Conservation (phyloP, 2,329 filamentous ascomycete genomes). For the Cordyceps farinosa region DNA sequence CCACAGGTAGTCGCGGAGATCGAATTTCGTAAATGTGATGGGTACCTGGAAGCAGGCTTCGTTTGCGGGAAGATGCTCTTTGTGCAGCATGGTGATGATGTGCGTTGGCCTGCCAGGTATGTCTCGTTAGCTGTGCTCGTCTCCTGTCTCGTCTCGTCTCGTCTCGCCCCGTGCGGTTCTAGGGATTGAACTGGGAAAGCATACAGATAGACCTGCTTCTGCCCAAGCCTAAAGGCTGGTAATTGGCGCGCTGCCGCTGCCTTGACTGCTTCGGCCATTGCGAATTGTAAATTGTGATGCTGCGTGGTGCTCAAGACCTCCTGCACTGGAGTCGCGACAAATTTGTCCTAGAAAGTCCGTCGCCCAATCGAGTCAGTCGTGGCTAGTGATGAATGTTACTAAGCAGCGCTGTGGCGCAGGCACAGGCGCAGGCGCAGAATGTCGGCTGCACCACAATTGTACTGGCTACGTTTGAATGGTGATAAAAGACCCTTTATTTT, state of each 20-base stretch:
- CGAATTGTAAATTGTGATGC: conserved; percentile 20
- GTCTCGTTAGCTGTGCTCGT: not conserved
- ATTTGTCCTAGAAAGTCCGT: conserved; percentile 8
- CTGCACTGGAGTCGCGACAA: not conserved
- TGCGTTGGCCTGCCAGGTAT: conserved; percentile 67
- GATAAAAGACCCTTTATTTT: too few species aligned
- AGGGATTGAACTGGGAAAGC: conserved; percentile 22
- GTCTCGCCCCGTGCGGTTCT: too few species aligned
- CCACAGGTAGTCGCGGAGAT: conserved; percentile 90
- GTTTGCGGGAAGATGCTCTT: conserved; percentile 67
- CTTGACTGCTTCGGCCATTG: conserved; percentile 40
- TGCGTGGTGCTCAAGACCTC: not conserved
- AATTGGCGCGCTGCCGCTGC: conserved; percentile 34
- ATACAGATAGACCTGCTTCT: conserved; percentile 55
- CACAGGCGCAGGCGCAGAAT: not conserved
- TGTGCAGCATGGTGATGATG: conserved; percentile 72
- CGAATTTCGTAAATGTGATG: conserved; percentile 90
- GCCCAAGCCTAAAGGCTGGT: conserved; percentile 47
- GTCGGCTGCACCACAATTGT: not conserved
- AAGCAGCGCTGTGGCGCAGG: conserved; percentile 4
- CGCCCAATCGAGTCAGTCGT: not conserved
- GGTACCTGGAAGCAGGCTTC: conserved; percentile 90
- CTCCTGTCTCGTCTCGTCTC: not conserved
- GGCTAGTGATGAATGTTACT: conserved; percentile 2
- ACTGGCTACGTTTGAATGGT: too few species aligned